Evolutionary conservation across 208 protist genomes (phyloP), one percentile per base, ranked within the genome.

Genomic region (Crithidia bombi): DNA sequence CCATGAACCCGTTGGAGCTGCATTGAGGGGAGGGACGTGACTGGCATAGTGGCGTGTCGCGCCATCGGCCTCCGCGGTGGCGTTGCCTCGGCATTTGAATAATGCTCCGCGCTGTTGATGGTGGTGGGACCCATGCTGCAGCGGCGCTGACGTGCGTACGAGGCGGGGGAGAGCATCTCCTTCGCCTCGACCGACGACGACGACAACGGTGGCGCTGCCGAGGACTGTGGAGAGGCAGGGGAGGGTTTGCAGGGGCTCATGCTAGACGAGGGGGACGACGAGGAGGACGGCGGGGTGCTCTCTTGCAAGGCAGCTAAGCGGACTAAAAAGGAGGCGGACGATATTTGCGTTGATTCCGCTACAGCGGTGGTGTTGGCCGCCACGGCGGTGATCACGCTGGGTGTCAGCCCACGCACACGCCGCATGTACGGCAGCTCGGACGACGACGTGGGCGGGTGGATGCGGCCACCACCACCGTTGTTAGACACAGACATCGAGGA

Each of bases 381-480:
- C 3, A 44, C 52, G 52, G 26, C 33, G 30, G 52, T 58, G 52
- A 44, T 58, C 2, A 43, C 33, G 5, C 52, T 15, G 1, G 52
- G 3, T 3, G 52, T 43, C 14, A 21, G 52, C 19, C 17, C 32
- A 10, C 14, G 52, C 19, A 26, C 52, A 1, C 52, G 19, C 28
- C 26, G 52, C 52, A 43, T 43, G 32, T n/a, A 15, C n/a, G 52
- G 32, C 33, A 28, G 32, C 35, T 43, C 52, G 3, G 52, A 58
- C 28, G 12, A 30, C 46, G 46, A 23, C 11, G 21, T 14, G 7
- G 9, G 25, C 3, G 56, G 23, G 26, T 46, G 33, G 55, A 25
- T 61, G 55, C 30, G 19, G 55, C n/a, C n/a, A n/a, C n/a, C n/a
- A n/a, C 17, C 21, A 19, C 30, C 41, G 55, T n/a, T 32, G 56